phyloP scores from a whole-genome alignment of 2,329 filamentous ascomycete species.

The Fonsecaea pedrosoi region DNA sequence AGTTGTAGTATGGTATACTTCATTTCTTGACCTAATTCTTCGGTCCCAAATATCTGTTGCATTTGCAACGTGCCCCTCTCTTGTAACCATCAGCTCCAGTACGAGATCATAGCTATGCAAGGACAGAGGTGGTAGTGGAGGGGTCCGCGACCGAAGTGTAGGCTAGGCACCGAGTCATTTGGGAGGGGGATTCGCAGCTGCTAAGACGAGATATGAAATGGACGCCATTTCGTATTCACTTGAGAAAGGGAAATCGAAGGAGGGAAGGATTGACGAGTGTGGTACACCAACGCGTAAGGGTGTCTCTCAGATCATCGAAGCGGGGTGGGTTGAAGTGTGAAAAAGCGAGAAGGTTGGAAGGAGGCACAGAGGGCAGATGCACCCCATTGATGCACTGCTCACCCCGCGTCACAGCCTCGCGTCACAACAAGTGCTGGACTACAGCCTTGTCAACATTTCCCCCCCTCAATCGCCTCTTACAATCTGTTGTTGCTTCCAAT shows the following conservation, averaged over 20 bases:
- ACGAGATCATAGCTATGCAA: neutral
- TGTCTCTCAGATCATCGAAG: neutral
- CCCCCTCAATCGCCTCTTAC: neutral
- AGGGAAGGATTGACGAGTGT: too few species aligned
- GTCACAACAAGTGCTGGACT: neutral
- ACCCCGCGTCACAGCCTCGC: neutral
- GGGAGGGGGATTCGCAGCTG: neutral
- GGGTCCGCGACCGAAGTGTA: neutral
- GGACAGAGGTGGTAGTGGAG: neutral
- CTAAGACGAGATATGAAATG: neutral
- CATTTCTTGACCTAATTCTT: neutral
- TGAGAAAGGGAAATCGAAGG: too few species aligned
- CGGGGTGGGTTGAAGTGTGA: neutral
- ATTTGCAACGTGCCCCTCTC: neutral
- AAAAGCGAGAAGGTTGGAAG: neutral
- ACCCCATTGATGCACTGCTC: neutral
- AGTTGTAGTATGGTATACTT: too few species aligned
- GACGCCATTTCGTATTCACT: too few species aligned
- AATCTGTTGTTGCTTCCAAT: neutral
- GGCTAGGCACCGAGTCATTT: neutral
- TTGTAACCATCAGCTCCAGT: neutral
- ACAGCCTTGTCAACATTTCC: neutral
- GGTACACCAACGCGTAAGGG: too few species aligned
- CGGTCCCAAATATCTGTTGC: neutral
- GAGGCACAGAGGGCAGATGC: neutral